Evolutionary conservation across 306 rosid genomes (phyloP).

Genomic region (Spatholobus suberectus): DNA sequence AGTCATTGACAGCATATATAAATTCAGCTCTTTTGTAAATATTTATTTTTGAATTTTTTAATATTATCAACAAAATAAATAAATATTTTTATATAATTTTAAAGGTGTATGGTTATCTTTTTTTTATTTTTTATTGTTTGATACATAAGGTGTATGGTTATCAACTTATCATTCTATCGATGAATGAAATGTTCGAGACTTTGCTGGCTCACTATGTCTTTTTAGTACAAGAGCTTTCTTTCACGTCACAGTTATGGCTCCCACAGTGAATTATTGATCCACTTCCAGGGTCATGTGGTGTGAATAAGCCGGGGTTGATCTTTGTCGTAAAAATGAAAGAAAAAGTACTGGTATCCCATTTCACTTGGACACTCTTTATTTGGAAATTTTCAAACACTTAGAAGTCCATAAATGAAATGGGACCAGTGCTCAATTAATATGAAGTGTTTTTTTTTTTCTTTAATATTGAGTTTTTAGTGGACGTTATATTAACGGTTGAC

Average conservation of each 20-base stretch:
- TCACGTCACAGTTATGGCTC: not conserved
- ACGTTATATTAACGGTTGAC: not conserved
- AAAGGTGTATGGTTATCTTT: too few relatives aligned
- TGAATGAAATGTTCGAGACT: not conserved
- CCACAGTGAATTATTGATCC: not conserved
- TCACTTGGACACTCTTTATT: not conserved
- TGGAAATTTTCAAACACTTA: not conserved
- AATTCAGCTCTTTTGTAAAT: too few relatives aligned
- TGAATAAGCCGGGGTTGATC: not conserved
- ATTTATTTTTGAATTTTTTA: too few relatives aligned
- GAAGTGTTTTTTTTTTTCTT: not conserved
- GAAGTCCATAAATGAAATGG: not conserved
- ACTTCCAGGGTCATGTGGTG: not conserved
- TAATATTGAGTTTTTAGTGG: not conserved
- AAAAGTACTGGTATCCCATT: not conserved
- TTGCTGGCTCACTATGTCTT: not conserved
- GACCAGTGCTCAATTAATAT: not conserved
- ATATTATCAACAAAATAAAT: too few relatives aligned
- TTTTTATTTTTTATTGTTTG: too few relatives aligned
- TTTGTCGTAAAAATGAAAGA: not conserved
- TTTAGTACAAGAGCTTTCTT: not conserved
- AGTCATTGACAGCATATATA: too few relatives aligned
- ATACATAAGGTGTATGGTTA: not conserved
- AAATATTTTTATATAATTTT: too few relatives aligned
- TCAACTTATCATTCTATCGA: not conserved